Evolutionary conservation across 345 rosid genomes (phyloP), one percentile per base, ranked within the genome.

Genomic region (Camelina laxa): DNA sequence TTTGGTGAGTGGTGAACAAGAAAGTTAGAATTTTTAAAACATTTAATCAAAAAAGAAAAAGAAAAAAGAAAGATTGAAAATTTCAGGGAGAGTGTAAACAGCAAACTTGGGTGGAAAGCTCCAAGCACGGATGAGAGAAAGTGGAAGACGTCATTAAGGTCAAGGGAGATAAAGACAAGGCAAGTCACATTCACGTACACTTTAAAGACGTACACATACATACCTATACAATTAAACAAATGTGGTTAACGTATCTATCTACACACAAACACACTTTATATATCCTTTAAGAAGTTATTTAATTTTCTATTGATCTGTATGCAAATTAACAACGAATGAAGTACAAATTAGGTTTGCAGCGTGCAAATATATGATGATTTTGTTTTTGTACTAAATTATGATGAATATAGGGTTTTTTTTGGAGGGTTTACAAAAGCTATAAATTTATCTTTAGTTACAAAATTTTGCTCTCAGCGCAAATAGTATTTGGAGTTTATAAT

Each of bases 91-190:
- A 75, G 56, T 13, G 63, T 33, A 20, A 54, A 5, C 30, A 27
- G 75, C 5, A 69, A 69, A 63, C 57, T 68, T 68, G 8, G 47
- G 69, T 60, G 69, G 74, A 42, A 75, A 75, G 74, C 48, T 68
- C 58, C 57, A 20, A 22, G 57, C 47, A 50, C 22, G 21, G 58
- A 54, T 33, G 65, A 61, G 33, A 53, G 45, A 50, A 76, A 69
- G 80, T 61, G 80, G 80, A 76, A 55, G 42, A 69, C 70, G 80
- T 69, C 80, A 76, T 55, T 33, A 69, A 45, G 45, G 70, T 69
- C 70, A 76, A 69, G 51, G 10, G 16, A 17, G 75, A 35, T 62
- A 69, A 76, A 36, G 80, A 55, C 65, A 53, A 54, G 3, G 60
- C 8, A 8, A 68, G 79, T 75, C 70, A 69, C 58, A 22, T 4